phyloP scores from a whole-genome alignment of 2,329 filamentous ascomycete genomes.

The Hymenoscyphus infarciens region DNA sequence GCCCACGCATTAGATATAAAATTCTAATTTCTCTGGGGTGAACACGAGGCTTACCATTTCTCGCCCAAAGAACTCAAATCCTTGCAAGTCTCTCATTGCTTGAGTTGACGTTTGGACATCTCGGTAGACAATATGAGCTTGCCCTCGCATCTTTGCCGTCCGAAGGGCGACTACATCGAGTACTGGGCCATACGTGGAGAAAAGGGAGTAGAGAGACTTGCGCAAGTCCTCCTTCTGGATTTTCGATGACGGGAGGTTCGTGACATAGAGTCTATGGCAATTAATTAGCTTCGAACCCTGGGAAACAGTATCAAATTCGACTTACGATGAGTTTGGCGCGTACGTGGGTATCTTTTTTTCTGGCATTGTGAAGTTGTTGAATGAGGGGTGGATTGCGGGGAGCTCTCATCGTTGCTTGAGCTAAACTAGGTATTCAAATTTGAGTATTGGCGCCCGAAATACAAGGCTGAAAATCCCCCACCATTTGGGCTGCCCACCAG shows the following conservation, averaged over 20 bases:
- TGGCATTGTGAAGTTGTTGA: conserved; percentile 15
- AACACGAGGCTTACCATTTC: conserved; percentile 63
- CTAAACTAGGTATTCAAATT: not conserved
- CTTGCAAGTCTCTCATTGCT: conserved; percentile 85
- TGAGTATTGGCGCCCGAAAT: not conserved
- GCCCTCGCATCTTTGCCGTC: conserved; percentile 88
- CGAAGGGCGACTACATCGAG: conserved; percentile 89
- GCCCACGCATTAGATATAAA: not conserved
- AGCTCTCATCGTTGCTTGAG: not conserved
- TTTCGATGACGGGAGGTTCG: conserved; percentile 81
- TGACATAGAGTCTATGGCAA: conserved; percentile 71
- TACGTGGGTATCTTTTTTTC: conserved; percentile 48
- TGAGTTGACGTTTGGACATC: conserved; percentile 91
- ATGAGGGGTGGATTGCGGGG: conserved; percentile 6
- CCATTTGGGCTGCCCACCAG: not conserved
- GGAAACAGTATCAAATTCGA: conserved; percentile 19
- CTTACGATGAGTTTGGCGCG: conserved; percentile 74
- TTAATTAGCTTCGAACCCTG: not conserved
- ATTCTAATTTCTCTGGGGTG: not conserved
- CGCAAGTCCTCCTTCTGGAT: conserved; percentile 85
- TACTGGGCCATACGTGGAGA: conserved; percentile 88
- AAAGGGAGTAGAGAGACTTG: conserved; percentile 85
- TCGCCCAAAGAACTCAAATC: conserved; percentile 79
- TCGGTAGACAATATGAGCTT: conserved; percentile 88
- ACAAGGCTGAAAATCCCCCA: not conserved